Evolutionary conservation across 305 asterid species (phyloP).

Genomic region (Solanum hybrid): DNA sequence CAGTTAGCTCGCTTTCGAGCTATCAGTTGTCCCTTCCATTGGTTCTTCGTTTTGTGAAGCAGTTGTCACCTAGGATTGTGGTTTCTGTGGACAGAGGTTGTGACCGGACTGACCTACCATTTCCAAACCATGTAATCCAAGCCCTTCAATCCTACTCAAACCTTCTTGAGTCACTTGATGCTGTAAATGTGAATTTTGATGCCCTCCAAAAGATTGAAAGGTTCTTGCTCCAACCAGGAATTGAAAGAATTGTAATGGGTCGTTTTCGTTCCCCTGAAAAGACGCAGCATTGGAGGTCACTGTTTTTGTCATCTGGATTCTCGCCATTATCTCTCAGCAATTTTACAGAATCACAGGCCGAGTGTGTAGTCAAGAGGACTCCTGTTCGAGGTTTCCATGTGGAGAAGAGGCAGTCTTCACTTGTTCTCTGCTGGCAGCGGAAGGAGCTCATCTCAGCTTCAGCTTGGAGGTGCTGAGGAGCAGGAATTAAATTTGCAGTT

Average conservation of each 20-base stretch:
- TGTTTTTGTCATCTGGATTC: constrained; percentile 74
- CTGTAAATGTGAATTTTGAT: constrained; percentile 71
- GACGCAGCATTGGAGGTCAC: constrained; percentile 82
- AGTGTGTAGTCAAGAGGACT: constrained; percentile 75
- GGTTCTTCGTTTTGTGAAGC: constrained; percentile 66
- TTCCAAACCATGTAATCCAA: constrained; percentile 67
- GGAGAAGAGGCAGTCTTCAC: constrained; percentile 82
- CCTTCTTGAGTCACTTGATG: constrained; percentile 80
- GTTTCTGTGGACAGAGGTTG: constrained; percentile 82
- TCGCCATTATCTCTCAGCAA: constrained; percentile 71
- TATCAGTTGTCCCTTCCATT: constrained; percentile 42
- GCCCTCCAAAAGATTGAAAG: constrained; percentile 81
- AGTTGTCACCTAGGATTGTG: constrained; percentile 65
- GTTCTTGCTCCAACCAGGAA: constrained; percentile 68
- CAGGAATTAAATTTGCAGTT: constrained; percentile 1
- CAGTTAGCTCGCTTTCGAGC: constrained; percentile 47
- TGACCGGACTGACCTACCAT: constrained; percentile 74
- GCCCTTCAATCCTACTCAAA: constrained; percentile 73
- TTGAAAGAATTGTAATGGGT: constrained; percentile 47
- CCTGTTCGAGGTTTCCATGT: constrained; percentile 80
- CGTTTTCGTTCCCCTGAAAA: constrained; percentile 54
- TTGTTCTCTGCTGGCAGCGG: constrained; percentile 84
- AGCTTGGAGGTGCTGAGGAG: constrained; percentile 81
- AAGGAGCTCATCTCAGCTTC: constrained; percentile 92
- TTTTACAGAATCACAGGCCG: constrained; percentile 86